Evolutionary conservation across 2,329 filamentous ascomycete genomes (phyloP), one percentile per base, ranked within the genome.

Genomic region (Fusarium sp.): DNA sequence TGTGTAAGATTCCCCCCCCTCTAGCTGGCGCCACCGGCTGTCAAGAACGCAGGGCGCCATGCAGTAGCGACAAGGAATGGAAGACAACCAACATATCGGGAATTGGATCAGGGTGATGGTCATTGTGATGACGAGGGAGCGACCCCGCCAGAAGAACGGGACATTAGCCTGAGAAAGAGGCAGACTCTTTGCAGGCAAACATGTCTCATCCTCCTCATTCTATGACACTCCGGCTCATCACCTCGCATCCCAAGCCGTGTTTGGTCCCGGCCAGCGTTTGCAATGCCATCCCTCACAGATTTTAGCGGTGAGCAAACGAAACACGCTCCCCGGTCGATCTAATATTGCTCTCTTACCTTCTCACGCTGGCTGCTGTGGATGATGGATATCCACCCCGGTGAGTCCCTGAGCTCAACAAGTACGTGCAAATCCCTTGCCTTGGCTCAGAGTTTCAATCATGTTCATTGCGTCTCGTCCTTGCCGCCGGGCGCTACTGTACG

Each of bases 401-500:
- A 47, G 56, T 40, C 52, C 58, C 63, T 62, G 58, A 45, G 67
- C 65, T 63, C 29, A n/a, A 60, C 63, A 70, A 29, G 33, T 54
- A 18, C 27, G 29, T 20, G 47, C 47, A 20, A 54, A 54, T 54
- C 47, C 47, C 47, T 54, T 54, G 27, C 47, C 47, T 54, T 57
- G 54, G 31, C 18, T 27, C 54, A 57, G 33, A 35, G 33, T 36
- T 36, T 57, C 57, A 25, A 42, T 58, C 4, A 50, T 54, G 22
- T 66, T 45, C 42, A 40, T 56, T 42, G 58, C 45, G 45, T 57
- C 40, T 61, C 59, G 63, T 36, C 70, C 58, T 56, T 74, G 70
- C 73, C 67, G 73, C 64, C 57, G 69, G 69, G 71, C 67, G 68
- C 74, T 74, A 76, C 74, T 74, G 74, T 74, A 68, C 47, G 66